Percentiles rank a stretch among this genome's conserved stretches.
phyloP scores from a whole-genome alignment of 2,329 filamentous ascomycete genomes.

The Chaetomium sp. region DNA sequence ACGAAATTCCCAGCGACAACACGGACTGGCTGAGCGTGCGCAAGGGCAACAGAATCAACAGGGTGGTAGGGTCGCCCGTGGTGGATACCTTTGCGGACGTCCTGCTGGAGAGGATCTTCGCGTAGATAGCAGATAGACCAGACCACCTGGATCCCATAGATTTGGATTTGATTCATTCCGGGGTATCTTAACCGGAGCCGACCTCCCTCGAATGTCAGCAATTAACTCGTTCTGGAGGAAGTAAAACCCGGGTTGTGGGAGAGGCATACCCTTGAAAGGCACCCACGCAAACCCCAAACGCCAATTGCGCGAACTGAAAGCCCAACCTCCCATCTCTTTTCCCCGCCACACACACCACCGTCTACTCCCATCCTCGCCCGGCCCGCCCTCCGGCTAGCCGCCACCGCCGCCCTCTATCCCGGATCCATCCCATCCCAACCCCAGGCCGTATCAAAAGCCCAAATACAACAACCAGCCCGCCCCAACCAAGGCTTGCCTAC shows the following conservation, averaged over 20 bases:
- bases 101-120: conserved; percentile 68
- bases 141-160: conserved; percentile 8
- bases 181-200: conserved; percentile 26
- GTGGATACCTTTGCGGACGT: conserved; percentile 66
- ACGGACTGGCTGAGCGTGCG: conserved; percentile 72
- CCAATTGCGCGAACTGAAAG: not conserved
- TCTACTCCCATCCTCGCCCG: not conserved
- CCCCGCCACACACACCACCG: not conserved
- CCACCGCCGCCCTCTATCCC: not conserved
- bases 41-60: conserved; percentile 78
- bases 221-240: conserved; percentile 7
- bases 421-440: not conserved
- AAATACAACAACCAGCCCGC: no score
- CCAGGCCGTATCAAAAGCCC: not conserved
- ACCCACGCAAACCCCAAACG: conserved; percentile 15
- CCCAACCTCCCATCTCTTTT: not conserved
- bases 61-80: conserved; percentile 71
- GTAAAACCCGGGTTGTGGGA: conserved; percentile 14
- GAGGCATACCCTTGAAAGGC: conserved; percentile 31
- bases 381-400: not conserved
- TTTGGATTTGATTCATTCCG: conserved; percentile 22
- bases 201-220: conserved; percentile 30
- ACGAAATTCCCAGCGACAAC: conserved; percentile 68
- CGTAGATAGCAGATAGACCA: conserved; percentile 35
- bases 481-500: not conserved